A percentile compares a stretch with the other conserved stretches of the same genome.
These are phyloP conservation scores for Ceriops tagal DNA, from an alignment of 345 rosid genomes.

Conservation along the genomic window DNA sequence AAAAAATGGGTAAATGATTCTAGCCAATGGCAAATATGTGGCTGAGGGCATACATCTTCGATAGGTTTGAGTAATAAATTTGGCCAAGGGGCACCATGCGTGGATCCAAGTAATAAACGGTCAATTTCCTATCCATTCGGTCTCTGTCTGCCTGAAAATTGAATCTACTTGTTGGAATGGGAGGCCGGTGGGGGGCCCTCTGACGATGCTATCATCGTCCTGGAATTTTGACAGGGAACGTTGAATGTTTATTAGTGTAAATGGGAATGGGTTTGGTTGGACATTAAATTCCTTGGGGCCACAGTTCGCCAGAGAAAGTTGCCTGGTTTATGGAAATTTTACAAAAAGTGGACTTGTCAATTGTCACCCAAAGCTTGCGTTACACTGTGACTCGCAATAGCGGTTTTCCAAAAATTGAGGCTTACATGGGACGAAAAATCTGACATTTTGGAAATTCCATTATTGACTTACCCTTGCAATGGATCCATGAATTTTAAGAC, in stretches of 20 bases:
- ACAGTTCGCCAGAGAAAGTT: neutral
- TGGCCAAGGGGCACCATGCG: neutral
- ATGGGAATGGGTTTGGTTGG: constrained; percentile 3
- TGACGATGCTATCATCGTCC: neutral
- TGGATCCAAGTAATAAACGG: neutral
- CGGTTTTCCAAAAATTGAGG: no score
- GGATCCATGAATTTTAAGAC: no score
- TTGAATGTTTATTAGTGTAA: neutral
- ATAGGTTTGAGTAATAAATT: neutral
- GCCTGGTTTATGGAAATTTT: neutral
- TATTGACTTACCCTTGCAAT: no score
- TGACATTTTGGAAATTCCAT: no score
- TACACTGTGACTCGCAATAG: neutral
- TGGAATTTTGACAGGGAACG: neutral
- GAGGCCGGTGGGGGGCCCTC: neutral
- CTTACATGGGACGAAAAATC: no score
- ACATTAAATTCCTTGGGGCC: neutral
- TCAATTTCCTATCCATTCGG: neutral
- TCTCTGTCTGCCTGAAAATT: neutral
- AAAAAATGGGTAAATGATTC: no score
- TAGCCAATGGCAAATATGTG: no score
- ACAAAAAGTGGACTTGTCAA: neutral
- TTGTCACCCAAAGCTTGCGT: neutral
- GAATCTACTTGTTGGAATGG: neutral
- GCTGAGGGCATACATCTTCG: neutral